Conservation (phyloP, 148 eudicot species). For the Rhododendron ovatum region DNA sequence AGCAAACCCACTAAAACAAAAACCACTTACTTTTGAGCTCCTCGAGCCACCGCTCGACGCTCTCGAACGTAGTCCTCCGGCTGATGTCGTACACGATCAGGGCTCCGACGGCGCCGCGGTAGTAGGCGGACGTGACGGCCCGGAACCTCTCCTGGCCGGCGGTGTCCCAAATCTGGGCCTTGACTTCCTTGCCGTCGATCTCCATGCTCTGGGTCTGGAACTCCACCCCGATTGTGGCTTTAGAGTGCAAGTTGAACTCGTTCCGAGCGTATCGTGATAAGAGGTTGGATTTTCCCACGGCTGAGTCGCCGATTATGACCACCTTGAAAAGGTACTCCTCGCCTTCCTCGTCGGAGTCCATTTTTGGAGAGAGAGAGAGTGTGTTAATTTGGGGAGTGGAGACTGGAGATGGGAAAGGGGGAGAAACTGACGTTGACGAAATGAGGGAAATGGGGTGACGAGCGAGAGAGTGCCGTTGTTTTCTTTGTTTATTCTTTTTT, state of each 20-base stretch:
- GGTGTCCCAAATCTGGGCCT: slow-evolving; percentile 78
- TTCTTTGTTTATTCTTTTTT: too few species aligned
- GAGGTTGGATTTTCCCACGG: slow-evolving; percentile 60
- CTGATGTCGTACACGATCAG: slow-evolving; percentile 58
- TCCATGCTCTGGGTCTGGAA: slow-evolving; percentile 60
- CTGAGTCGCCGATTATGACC: slow-evolving; percentile 64
- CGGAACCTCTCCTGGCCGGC: slow-evolving; percentile 69
- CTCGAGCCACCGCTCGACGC: slow-evolving; percentile 53
- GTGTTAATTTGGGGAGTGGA: not conserved
- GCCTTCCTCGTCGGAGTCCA: slow-evolving; percentile 56
- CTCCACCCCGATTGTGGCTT: slow-evolving; percentile 62
- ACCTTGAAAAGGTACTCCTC: slow-evolving; percentile 67
- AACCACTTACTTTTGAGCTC: slow-evolving; percentile 48
- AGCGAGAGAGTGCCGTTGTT: too few species aligned
- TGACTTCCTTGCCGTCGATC: slow-evolving; percentile 54
- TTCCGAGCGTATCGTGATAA: slow-evolving; percentile 49
- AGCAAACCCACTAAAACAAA: not conserved
- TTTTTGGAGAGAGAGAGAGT: not conserved
- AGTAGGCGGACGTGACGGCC: slow-evolving; percentile 72
- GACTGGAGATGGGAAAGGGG: too few species aligned
- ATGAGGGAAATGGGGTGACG: too few species aligned
- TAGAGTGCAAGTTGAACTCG: slow-evolving; percentile 54
- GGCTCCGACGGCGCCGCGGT: slow-evolving; percentile 71
- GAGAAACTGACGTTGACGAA: too few species aligned
- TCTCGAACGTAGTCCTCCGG: slow-evolving; percentile 52